phyloP scores from a whole-genome alignment of 2,329 filamentous ascomycete genomes.

The Aspergillus melleus region DNA sequence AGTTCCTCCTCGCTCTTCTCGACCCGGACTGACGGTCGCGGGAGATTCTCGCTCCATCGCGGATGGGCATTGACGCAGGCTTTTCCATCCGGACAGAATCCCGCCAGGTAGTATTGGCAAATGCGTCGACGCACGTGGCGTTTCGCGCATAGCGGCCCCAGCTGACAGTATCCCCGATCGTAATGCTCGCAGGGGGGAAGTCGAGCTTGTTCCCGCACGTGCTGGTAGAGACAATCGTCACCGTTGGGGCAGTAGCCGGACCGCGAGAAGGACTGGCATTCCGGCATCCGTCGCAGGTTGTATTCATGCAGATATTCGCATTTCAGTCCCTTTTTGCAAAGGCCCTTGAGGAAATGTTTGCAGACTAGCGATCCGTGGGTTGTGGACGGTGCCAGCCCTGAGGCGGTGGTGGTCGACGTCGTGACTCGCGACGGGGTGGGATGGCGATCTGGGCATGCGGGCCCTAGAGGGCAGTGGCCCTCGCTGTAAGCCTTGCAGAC shows the following conservation, averaged over 20 bases:
- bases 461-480: constrained; percentile 83
- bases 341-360: constrained; percentile 96
- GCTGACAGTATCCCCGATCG: constrained; percentile 88
- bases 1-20: constrained; percentile 73
- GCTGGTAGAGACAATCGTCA: constrained; percentile 91
- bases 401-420: constrained; percentile 45
- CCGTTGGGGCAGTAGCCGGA: constrained; percentile 96
- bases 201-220: constrained; percentile 80
- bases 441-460: constrained; percentile 83
- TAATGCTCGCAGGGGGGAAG: constrained; percentile 85
- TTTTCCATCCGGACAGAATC: constrained; percentile 85
- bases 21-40: constrained; percentile 59
- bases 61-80: constrained; percentile 80
- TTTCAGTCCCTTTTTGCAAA: constrained; percentile 95
- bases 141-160: constrained; percentile 83
- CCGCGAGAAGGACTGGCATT: constrained; percentile 93
- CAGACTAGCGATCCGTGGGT: constrained; percentile 70
- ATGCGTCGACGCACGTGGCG: constrained; percentile 81
- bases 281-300: constrained; percentile 96
- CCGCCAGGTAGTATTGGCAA: constrained; percentile 84
- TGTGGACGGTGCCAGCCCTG: constrained; percentile 41
- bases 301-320: constrained; percentile 99
- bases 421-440: constrained; percentile 48
- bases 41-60: constrained; percentile 68
- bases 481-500: constrained; percentile 83